Percentiles rank a stretch among this genome's conserved stretches.
phyloP scores from a whole-genome alignment of 2,329 filamentous ascomycete species.

The Aspergillus piperis region DNA sequence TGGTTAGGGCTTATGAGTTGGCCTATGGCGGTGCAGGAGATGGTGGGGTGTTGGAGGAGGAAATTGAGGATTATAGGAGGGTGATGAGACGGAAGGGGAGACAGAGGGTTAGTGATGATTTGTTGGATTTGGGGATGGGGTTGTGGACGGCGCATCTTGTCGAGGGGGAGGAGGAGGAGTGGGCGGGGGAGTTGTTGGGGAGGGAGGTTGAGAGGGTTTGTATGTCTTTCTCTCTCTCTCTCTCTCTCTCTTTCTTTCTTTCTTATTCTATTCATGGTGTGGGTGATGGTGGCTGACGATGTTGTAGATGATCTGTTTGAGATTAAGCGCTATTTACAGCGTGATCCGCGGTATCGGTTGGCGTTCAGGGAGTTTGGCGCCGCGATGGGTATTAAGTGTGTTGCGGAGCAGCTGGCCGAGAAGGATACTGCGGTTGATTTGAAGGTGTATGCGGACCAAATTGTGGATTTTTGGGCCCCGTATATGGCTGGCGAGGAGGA shows the following conservation, averaged over 20 bases:
- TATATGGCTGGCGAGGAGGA: conserved; percentile 39
- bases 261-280: neutral
- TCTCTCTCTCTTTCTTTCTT: neutral
- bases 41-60: conserved; percentile 42
- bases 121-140: conserved; percentile 62
- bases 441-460: conserved; percentile 35
- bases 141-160: conserved; percentile 60
- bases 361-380: conserved; percentile 60
- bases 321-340: conserved; percentile 37
- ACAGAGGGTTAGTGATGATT: conserved; percentile 51
- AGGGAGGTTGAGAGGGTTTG: conserved; percentile 42
- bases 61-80: conserved; percentile 56
- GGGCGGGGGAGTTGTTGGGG: conserved; percentile 47
- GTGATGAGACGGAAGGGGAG: conserved; percentile 51
- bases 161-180: conserved; percentile 45
- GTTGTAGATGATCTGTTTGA: conserved; percentile 39
- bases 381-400: conserved; percentile 51
- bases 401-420: conserved; percentile 37
- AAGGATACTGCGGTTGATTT: conserved; percentile 36
- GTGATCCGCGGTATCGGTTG: conserved; percentile 41
- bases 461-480: conserved; percentile 42
- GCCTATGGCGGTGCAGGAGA: conserved; percentile 10
- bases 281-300: neutral
- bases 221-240: conserved; percentile 20
- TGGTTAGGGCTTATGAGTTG: conserved; percentile 49